Evolutionary conservation across 2,329 filamentous ascomycete genomes (phyloP).

Genomic region (Hypomyces rosellus): DNA sequence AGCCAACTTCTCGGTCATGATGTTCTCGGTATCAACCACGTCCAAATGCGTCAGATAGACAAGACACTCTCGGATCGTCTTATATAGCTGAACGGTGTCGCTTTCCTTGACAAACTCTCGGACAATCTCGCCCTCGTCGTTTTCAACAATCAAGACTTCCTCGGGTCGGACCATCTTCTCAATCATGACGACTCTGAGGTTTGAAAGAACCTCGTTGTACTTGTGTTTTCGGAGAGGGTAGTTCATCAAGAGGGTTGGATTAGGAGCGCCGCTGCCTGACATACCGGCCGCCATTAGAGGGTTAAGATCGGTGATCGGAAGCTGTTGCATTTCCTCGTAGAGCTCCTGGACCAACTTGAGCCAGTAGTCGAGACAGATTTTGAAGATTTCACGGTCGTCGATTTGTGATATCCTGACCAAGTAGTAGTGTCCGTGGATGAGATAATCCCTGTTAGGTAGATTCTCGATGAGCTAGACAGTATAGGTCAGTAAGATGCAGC

Average conservation of each 20-base stretch:
- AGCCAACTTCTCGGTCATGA: slow-evolving; percentile 98
- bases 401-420: slow-evolving; percentile 98
- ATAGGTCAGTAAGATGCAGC: background rate
- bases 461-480: slow-evolving; percentile 75
- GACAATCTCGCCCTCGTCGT: slow-evolving; percentile 97
- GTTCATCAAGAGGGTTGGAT: slow-evolving; percentile 77
- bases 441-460: slow-evolving; percentile 87
- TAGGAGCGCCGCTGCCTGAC: slow-evolving; percentile 74
- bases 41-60: slow-evolving; percentile 97
- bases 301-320: slow-evolving; percentile 89
- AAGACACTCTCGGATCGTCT: slow-evolving; percentile 93
- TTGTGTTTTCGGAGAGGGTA: slow-evolving; percentile 97
- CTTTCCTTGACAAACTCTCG: slow-evolving; percentile 99
- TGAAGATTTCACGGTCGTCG: slow-evolving; percentile 98
- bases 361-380: slow-evolving; percentile 99
- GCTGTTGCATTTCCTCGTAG: slow-evolving; percentile 97
- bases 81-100: slow-evolving; percentile 98
- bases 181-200: slow-evolving; percentile 95
- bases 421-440: slow-evolving; percentile 95
- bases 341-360: slow-evolving; percentile 96
- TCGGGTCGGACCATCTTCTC: slow-evolving; percentile 99
- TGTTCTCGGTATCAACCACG: slow-evolving; percentile 93
- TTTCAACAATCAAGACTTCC: slow-evolving; percentile 98
- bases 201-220: slow-evolving; percentile 89
- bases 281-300: slow-evolving; percentile 75